Base-by-base conservation (phyloP, 1,139 yeast species). In the Debaryomyces subglobosus region DNA sequence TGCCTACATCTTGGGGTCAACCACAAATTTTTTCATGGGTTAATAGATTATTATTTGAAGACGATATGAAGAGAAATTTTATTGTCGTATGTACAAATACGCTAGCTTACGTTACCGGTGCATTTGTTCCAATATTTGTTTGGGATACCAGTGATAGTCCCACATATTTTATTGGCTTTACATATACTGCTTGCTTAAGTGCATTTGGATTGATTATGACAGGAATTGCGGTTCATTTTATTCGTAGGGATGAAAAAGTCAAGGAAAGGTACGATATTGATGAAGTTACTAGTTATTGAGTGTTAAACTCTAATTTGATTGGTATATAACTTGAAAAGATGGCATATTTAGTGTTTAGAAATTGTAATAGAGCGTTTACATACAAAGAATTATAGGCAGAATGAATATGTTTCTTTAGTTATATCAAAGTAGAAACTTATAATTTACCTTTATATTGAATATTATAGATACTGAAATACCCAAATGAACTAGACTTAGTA, bases 21-120 rank as follows among this genome's bases (percentile, higher is more conserved):
- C 75, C 75, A 1, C 65, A 77, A 55, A 78, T 81, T n/a, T 80
- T 77, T 49, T 67, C 83, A 1, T 82, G 85, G 86, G 71, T 81
- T 13, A 82, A 82, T 55, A 61, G 81, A 34, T 53, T 76, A 35
- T 57, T 81, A 15, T 64, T 67, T 21, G 62, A 66, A 16, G 79
- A 80, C 54, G 82, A 78, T 54, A 71, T 75, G 73, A 78, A 78
- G 57, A 63, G 85, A 51, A 77, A 76, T 54, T 72, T 79, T 48
- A 67, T 77, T 15, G 80, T 81, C 32, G 82, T 78, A 3, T 52
- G 64, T 27, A 81, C 84, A 5, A 81, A 81, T 55, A 72, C 77
- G 7, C 61, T 78, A 44, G 82, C 84, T 0, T 81, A 80, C 53
- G 79, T 78, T 5, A 77, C 82, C 0, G 68, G 69, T n/a, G 79